Evolutionary conservation across 2,329 filamentous ascomycete genomes (phyloP).

Genomic region (Pseudocercospora pini-densiflorae): DNA sequence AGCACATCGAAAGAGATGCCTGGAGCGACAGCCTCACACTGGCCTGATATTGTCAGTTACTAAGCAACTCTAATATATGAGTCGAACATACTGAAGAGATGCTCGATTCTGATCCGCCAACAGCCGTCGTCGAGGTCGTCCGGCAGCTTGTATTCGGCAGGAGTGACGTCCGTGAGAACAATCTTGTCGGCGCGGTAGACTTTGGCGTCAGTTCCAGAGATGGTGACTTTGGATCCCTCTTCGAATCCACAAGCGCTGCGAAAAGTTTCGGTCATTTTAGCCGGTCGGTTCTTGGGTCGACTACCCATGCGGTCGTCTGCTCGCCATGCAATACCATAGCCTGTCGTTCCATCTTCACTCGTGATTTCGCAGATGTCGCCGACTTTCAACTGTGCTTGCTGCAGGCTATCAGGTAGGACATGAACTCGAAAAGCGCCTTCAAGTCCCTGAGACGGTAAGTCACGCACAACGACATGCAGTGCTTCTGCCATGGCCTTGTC

Average conservation of each 20-base stretch:
- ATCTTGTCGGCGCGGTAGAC: constrained; percentile 63
- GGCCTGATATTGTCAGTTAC: constrained; percentile 3
- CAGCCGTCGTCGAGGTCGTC: constrained; percentile 39
- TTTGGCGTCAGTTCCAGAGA: constrained; percentile 57
- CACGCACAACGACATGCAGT: constrained; percentile 57
- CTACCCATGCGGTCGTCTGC: constrained; percentile 54
- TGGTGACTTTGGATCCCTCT: constrained; percentile 69
- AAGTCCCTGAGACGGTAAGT: constrained; percentile 41
- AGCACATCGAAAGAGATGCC: constrained; percentile 73
- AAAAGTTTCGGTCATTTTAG: constrained; percentile 73
- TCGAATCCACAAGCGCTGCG: constrained; percentile 74
- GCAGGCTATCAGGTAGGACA: constrained; percentile 60
- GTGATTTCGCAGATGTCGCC: constrained; percentile 63
- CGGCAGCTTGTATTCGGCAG: constrained; percentile 30
- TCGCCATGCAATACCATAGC: constrained; percentile 66
- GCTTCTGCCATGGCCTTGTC: constrained; percentile 16
- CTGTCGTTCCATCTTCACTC: constrained; percentile 48
- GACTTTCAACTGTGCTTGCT: constrained; percentile 58
- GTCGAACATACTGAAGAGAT: constrained; percentile 19
- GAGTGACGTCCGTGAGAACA: constrained; percentile 64
- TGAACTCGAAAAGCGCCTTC: constrained; percentile 65
- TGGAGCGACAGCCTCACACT: constrained; percentile 69
- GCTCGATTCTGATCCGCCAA: constrained; percentile 35
- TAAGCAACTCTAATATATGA: background rate
- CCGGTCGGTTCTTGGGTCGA: constrained; percentile 69